Percentiles rank a stretch among this genome's conserved stretches.
These are phyloP conservation scores for Leccinum griseonigrum DNA, from an alignment of 1,284 basidiomycete species.

Conservation along the genomic window DNA sequence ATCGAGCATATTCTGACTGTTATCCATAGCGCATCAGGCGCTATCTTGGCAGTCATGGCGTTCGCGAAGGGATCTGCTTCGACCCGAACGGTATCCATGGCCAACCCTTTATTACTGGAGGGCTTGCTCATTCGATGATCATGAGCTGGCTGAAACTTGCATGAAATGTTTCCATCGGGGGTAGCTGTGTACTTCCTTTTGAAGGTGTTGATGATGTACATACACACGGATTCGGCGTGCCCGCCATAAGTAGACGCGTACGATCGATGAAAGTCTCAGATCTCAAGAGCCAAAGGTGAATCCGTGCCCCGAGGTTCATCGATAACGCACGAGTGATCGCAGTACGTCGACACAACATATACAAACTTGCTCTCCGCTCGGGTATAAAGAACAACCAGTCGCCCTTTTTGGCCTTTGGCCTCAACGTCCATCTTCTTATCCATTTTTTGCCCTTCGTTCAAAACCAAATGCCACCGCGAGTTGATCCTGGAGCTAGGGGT, in stretches of 20 bases:
- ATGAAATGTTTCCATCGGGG: constrained; percentile 10
- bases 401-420: constrained; percentile 14
- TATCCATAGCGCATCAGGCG: constrained; percentile 59
- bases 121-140: constrained; percentile 56
- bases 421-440: constrained; percentile 20
- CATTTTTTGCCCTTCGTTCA: neutral
- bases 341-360: constrained; percentile 25
- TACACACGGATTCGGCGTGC: neutral
- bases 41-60: constrained; percentile 76
- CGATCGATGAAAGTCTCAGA: neutral
- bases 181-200: constrained; percentile 5
- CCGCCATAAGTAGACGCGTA: neutral
- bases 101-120: constrained; percentile 60
- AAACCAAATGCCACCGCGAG: constrained; percentile 28
- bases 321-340: constrained; percentile 7
- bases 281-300: neutral
- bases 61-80: constrained; percentile 67
- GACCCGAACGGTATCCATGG: constrained; percentile 73
- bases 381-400: constrained; percentile 22
- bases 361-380: constrained; percentile 24
- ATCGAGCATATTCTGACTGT: constrained; percentile 6
- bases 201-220: constrained; percentile 5
- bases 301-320: neutral
- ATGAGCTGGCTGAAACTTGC: constrained; percentile 55
- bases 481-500: constrained; percentile 22